phyloP scores from a whole-genome alignment of 495 filamentous ascomycete species.

The Daldinia caldariorum region DNA sequence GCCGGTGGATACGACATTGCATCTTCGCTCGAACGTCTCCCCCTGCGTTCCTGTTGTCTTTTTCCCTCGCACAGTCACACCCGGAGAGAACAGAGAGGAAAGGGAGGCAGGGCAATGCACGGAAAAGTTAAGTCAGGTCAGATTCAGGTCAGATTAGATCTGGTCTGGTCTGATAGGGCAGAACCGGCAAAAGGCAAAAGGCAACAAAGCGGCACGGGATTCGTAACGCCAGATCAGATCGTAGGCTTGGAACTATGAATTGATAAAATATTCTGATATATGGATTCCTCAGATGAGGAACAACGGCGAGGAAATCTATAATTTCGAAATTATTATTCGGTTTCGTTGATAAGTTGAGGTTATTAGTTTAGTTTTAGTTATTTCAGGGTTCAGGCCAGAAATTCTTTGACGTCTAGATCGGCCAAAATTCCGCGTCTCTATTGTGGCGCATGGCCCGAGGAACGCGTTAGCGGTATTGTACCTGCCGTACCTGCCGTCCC shows the following conservation, averaged over 20 bases:
- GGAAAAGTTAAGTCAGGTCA: neutral
- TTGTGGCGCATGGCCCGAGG: slow-evolving; percentile 40
- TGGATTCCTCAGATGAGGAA: neutral
- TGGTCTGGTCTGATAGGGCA: slow-evolving; percentile 7
- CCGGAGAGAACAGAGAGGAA: slow-evolving; percentile 17
- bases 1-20: slow-evolving; percentile 51
- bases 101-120: slow-evolving; percentile 14
- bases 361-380: slow-evolving; percentile 27
- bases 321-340: slow-evolving; percentile 11
- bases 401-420: slow-evolving; percentile 43
- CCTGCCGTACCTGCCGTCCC: slow-evolving; percentile 15
- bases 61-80: slow-evolving; percentile 32
- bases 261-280: neutral
- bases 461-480: slow-evolving; percentile 26
- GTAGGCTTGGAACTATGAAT: neutral
- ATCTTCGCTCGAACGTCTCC: slow-evolving; percentile 32
- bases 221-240: neutral
- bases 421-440: slow-evolving; percentile 44
- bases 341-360: slow-evolving; percentile 30
- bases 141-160: neutral
- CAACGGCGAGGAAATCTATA: slow-evolving; percentile 5
- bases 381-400: slow-evolving; percentile 43
- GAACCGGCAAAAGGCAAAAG: slow-evolving; percentile 5
- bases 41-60: slow-evolving; percentile 11
- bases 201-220: slow-evolving; percentile 9